A percentile compares a stretch with the other conserved stretches of the same genome.
phyloP scores from a whole-genome alignment of 2,329 filamentous ascomycete genomes.

The Aspergillus fijiensis region DNA sequence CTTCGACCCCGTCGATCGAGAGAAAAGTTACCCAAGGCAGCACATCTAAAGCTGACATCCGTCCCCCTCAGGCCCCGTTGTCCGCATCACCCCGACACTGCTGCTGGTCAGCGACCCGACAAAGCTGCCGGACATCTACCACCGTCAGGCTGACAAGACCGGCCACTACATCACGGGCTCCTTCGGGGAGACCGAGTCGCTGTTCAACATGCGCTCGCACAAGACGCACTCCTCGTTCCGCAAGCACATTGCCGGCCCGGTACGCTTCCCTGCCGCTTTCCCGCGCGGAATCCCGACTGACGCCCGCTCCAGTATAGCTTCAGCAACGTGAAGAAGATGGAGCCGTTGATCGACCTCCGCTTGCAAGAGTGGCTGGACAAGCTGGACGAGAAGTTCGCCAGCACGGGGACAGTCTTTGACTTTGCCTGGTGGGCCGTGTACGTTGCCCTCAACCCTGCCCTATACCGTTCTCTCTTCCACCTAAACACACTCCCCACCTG shows the following conservation, averaged over 20 bases:
- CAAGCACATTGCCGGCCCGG: constrained; percentile 54
- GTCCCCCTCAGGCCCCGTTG: constrained; percentile 46
- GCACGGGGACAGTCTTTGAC: constrained; percentile 50
- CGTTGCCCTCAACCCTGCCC: constrained; percentile 10
- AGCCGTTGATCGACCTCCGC: constrained; percentile 54
- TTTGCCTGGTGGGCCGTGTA: constrained; percentile 57
- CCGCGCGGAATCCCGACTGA: constrained; percentile 2
- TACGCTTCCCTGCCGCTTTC: constrained; percentile 18
- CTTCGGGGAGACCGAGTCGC: constrained; percentile 55
- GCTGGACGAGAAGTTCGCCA: constrained; percentile 50
- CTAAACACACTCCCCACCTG: neutral
- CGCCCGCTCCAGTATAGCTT: constrained; percentile 48
- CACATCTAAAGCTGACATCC: neutral
- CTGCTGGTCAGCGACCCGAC: constrained; percentile 55
- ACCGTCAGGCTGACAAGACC: constrained; percentile 56
- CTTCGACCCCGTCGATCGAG: neutral
- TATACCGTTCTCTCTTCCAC: neutral
- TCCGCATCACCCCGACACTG: constrained; percentile 55
- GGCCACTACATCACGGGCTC: constrained; percentile 60
- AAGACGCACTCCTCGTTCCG: constrained; percentile 53
- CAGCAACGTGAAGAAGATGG: constrained; percentile 59
- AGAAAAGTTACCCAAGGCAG: neutral
- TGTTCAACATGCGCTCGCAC: constrained; percentile 60
- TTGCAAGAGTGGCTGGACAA: constrained; percentile 53
- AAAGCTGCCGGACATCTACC: constrained; percentile 58